phyloP scores from a whole-genome alignment of 257 asterid species.

The Handroanthus guayacan region DNA sequence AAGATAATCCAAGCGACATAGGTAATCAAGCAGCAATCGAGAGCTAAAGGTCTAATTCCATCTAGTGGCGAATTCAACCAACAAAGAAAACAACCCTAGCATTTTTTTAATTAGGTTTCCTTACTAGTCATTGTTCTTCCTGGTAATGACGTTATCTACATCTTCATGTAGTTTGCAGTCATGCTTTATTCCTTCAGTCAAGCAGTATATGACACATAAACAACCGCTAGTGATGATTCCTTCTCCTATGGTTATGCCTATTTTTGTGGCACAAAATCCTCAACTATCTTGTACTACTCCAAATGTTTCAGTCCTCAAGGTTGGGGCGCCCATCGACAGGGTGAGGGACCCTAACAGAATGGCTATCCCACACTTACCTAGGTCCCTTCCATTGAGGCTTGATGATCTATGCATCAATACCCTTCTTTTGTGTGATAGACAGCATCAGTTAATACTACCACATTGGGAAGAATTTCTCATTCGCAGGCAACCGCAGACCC shows the following conservation, averaged over 20 bases:
- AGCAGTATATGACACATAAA: not conserved
- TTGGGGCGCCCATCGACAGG: too few species aligned
- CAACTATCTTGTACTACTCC: not conserved
- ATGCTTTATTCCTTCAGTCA: too few species aligned
- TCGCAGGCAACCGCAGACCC: not conserved
- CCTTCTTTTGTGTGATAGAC: not conserved
- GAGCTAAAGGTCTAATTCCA: not conserved
- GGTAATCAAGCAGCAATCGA: too few species aligned
- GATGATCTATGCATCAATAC: slow-evolving; percentile 8
- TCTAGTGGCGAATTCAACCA: too few species aligned
- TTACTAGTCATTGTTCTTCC: too few species aligned
- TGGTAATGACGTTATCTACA: too few species aligned
- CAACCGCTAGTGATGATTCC: slow-evolving; percentile 16
- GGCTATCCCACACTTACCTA: slow-evolving; percentile 9
- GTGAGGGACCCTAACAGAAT: not conserved
- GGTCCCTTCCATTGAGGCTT: slow-evolving; percentile 3
- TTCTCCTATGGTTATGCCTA: slow-evolving; percentile 25
- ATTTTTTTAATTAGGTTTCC: too few species aligned
- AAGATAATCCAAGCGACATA: too few species aligned
- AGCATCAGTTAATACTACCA: slow-evolving; percentile 7
- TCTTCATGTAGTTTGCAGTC: too few species aligned
- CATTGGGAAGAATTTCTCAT: slow-evolving; percentile 13
- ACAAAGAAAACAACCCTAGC: too few species aligned
- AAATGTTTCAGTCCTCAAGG: not conserved
- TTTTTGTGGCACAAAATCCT: slow-evolving; percentile 6